Evolutionary conservation across 768 basidiomycete species (phyloP).

Genomic region (Omphalotus guepiniiformis): DNA sequence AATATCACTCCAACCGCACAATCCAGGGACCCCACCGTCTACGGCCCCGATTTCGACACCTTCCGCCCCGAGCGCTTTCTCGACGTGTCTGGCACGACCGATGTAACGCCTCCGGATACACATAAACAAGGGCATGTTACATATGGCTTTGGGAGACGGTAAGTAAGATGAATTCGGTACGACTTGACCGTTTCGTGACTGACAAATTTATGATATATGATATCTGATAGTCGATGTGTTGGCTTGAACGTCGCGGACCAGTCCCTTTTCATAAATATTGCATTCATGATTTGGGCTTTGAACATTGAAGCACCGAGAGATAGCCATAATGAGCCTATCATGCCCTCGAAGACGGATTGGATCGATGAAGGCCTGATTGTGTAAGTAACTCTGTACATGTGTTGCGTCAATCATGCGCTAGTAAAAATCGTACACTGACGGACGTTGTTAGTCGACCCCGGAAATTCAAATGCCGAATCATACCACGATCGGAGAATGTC

Average conservation of each 20-base stretch:
- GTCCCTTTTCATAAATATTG: conserved; percentile 25
- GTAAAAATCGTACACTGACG: too few relatives aligned
- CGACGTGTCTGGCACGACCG: neutral
- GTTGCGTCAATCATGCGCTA: too few relatives aligned
- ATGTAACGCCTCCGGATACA: conserved; percentile 5
- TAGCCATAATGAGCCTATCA: neutral
- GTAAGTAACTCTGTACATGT: too few relatives aligned
- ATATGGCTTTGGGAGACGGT: conserved; percentile 21
- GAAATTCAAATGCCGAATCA: too few relatives aligned
- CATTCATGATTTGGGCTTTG: conserved; percentile 20
- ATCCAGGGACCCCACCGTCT: neutral
- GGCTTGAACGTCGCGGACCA: conserved; percentile 27
- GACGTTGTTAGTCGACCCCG: too few relatives aligned
- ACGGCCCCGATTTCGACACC: neutral
- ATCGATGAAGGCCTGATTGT: neutral
- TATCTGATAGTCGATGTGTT: conserved; percentile 19
- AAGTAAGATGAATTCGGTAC: neutral
- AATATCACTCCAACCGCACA: neutral
- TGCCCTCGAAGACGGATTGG: neutral
- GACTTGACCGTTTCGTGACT: neutral
- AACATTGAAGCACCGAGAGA: neutral
- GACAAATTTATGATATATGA: neutral
- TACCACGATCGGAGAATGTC: too few relatives aligned
- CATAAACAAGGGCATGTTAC: conserved; percentile 19
- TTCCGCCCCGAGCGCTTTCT: conserved; percentile 4